Percentiles rank a stretch among this genome's conserved stretches.
phyloP scores from a whole-genome alignment of 2,329 filamentous ascomycete genomes.

The Scedosporium minutisporum region DNA sequence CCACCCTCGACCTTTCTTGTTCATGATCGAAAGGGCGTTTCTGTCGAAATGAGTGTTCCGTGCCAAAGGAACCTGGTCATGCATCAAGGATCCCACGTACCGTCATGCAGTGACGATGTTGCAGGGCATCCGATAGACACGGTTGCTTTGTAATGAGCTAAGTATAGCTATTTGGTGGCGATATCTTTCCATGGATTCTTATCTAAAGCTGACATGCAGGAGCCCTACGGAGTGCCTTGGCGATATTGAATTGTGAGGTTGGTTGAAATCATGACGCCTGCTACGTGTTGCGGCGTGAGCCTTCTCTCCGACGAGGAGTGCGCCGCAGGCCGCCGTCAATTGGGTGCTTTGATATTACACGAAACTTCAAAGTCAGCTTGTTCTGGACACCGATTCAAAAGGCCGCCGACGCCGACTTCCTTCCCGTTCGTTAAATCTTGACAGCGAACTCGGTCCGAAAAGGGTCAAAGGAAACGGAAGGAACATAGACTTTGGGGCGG shows the following conservation, averaged over 20 bases:
- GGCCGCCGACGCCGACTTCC: background rate
- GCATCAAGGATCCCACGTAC: background rate
- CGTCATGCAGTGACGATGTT: background rate
- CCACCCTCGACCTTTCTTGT: background rate
- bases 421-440: background rate
- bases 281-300: background rate
- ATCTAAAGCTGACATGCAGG: background rate
- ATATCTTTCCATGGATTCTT: background rate
- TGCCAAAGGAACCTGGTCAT: background rate
- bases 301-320: background rate
- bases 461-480: background rate
- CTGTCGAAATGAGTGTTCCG: background rate
- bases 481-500: background rate
- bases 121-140: background rate
- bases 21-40: background rate
- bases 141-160: background rate
- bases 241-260: background rate
- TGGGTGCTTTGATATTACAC: background rate
- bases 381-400: background rate
- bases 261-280: background rate
- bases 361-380: background rate
- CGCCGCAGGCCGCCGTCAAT: background rate
- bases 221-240: background rate
- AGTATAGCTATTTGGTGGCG: background rate
- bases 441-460: background rate